Evolutionary conservation across 768 basidiomycete genomes (phyloP), one percentile per base, ranked within the genome.

Genomic region (Macrocybe gigantea): DNA sequence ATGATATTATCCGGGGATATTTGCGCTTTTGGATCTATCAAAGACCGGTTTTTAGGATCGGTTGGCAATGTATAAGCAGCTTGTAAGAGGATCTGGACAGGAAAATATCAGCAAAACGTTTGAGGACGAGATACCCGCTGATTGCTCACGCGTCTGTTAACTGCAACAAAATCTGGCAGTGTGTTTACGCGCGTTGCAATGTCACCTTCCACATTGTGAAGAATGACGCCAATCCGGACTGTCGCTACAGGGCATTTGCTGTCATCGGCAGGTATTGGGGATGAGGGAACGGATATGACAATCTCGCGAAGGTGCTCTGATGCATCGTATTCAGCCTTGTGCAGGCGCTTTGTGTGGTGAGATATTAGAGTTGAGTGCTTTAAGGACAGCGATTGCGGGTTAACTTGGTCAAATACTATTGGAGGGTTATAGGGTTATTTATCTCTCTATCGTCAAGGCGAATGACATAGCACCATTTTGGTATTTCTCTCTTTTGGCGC

Each of bases 1-100:
- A 96, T 73, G 45, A 89, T 77, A 2, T 84, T 85, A 61, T 95
- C 92, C 5, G 74, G 64, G 1, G 92, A 93, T 50, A 93, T 88
- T 55, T 89, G 88, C 2, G 87, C 85, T 55, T 83, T 87, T 9
- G 82, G 72, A 57, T 93, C 88, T 43, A 94, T 88, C 39, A 88
- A 71, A 3, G 77, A 72, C 33, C 80, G 74, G 54, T 77, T 78
- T 59, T 80, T 79, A 0, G 80, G 76, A 51, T 85, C 79, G 5
- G 74, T 72, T 0, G 83, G 80, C 5, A 82, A 64, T 13, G 69
- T 64, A 46, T 80, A 86, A 7, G 73, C 68, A 3, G 73, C 66
- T 38, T 71, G 68, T 5, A 72, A 65, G 31, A 84, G 68, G 50
- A 82, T 45, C 33, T 30, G 15, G 13, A 30, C 36, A 37, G 8